Percentiles rank a stretch among this genome's conserved stretches.
phyloP scores from a whole-genome alignment of 805 yeast genomes.

The Wickerhamomyces strasburgensis region DNA sequence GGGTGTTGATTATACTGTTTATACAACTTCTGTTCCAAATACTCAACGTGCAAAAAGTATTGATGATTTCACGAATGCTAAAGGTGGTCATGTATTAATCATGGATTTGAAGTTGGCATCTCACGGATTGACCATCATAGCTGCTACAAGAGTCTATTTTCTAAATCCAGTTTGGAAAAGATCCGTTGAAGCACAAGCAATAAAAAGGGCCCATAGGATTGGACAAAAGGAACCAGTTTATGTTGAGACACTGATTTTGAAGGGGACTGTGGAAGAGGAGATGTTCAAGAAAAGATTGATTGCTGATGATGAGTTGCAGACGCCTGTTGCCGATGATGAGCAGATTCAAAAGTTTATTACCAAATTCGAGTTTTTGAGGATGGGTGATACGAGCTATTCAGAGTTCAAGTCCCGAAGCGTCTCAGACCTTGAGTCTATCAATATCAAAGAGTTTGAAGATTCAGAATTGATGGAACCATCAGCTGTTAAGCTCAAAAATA shows the following conservation, averaged over 20 bases:
- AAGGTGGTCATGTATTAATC: conserved; percentile 46
- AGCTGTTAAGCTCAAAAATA: conserved; percentile 8
- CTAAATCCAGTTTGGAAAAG: conserved; percentile 70
- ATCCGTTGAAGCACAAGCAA: conserved; percentile 69
- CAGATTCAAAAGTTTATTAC: conserved; percentile 55
- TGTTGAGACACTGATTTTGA: conserved; percentile 64
- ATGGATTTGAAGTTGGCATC: conserved; percentile 68
- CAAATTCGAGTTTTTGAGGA: conserved; percentile 41
- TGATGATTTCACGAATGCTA: conserved; percentile 41
- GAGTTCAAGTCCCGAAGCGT: conserved; percentile 9
- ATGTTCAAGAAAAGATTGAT: conserved; percentile 43
- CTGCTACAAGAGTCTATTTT: conserved; percentile 66
- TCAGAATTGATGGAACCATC: conserved; percentile 26
- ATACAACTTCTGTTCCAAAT: conserved; percentile 55
- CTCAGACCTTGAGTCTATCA: conserved; percentile 6
- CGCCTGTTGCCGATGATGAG: conserved; percentile 50
- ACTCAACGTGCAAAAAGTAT: conserved; percentile 48
- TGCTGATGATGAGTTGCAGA: conserved; percentile 17
- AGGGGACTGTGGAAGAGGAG: conserved; percentile 64
- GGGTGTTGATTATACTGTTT: conserved; percentile 57
- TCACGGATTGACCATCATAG: conserved; percentile 62
- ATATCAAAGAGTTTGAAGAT: conserved; percentile 14
- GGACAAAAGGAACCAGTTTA: conserved; percentile 60
- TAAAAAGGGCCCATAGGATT: conserved; percentile 72
- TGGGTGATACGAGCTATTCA: conserved; percentile 14